These are phyloP conservation scores for Fusarium sp. DNA, from an alignment of 2,329 filamentous ascomycete genomes.

Conservation along the genomic window DNA sequence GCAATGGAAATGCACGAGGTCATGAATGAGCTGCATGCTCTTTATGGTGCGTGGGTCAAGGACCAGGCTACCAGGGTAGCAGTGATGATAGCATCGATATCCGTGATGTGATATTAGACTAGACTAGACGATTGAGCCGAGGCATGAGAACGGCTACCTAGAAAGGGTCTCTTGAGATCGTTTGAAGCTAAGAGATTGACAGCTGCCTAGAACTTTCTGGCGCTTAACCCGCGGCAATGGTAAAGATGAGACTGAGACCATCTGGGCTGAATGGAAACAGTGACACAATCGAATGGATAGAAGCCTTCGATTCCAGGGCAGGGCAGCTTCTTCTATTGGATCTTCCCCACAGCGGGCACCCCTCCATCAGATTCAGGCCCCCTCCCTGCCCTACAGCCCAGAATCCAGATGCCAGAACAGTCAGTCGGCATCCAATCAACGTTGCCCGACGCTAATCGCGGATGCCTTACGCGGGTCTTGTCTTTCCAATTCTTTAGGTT, in stretches of 20 bases:
- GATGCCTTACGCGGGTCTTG: conserved; percentile 14
- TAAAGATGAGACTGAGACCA: conserved; percentile 1
- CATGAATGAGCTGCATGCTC: conserved; percentile 31
- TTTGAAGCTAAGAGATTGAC: conserved; percentile 19
- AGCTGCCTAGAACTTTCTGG: conserved; percentile 31
- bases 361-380: neutral
- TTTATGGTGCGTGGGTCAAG: conserved; percentile 23
- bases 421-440: conserved; percentile 19
- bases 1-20: conserved; percentile 1
- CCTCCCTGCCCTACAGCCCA: conserved; percentile 4
- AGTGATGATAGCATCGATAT: neutral
- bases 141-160: neutral
- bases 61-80: neutral
- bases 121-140: neutral
- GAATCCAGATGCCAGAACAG: conserved; percentile 27
- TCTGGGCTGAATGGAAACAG: neutral
- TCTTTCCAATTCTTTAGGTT: neutral
- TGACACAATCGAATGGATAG: neutral
- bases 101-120: neutral
- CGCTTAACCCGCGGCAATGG: conserved; percentile 33
- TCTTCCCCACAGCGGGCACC: conserved; percentile 23
- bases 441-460: conserved; percentile 18
- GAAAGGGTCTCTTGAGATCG: neutral
- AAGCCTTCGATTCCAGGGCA: conserved; percentile 17
- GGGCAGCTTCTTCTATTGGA: conserved; percentile 6